phyloP scores from a whole-genome alignment of 2,329 filamentous ascomycete species.

The Fusarium pseudoanthophilum region DNA sequence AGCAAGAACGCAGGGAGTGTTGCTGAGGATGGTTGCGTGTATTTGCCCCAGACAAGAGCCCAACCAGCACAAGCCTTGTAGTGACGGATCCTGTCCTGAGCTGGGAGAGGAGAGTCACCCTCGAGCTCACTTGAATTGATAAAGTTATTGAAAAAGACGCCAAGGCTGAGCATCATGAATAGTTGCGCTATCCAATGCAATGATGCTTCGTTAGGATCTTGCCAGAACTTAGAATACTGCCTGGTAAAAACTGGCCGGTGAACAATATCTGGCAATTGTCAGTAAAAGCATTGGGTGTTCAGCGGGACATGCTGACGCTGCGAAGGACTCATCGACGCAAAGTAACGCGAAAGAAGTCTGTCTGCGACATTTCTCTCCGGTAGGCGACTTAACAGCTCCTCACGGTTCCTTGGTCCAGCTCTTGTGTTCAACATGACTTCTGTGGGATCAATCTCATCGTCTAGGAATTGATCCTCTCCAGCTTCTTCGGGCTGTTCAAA shows the following conservation, averaged over 20 bases:
- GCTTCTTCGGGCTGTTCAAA: slow-evolving; percentile 61
- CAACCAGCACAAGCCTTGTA: slow-evolving; percentile 63
- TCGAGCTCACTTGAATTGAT: slow-evolving; percentile 57
- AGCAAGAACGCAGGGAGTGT: slow-evolving; percentile 64
- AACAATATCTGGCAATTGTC: slow-evolving; percentile 56
- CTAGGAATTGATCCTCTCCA: slow-evolving; percentile 49
- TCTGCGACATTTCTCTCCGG: slow-evolving; percentile 61
- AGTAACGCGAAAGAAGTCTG: slow-evolving; percentile 63
- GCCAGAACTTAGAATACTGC: slow-evolving; percentile 62
- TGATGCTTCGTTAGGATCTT: slow-evolving; percentile 52
- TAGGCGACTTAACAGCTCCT: slow-evolving; percentile 60
- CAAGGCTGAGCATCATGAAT: slow-evolving; percentile 59
- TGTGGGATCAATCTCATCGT: slow-evolving; percentile 51
- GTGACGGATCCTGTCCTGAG: slow-evolving; percentile 58
- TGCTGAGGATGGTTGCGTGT: slow-evolving; percentile 59
- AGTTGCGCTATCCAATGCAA: slow-evolving; percentile 63
- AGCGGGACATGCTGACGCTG: slow-evolving; percentile 53
- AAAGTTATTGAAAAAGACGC: slow-evolving; percentile 57
- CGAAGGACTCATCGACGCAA: slow-evolving; percentile 63
- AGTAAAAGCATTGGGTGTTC: neutral
- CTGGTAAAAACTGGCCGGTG: slow-evolving; percentile 64
- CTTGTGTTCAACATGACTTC: slow-evolving; percentile 58
- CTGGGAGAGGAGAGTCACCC: slow-evolving; percentile 52
- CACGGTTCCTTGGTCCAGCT: slow-evolving; percentile 53
- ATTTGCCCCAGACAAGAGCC: slow-evolving; percentile 62